Evolutionary conservation across 331 rosid species (phyloP).

Genomic region (Saraca asoca): DNA sequence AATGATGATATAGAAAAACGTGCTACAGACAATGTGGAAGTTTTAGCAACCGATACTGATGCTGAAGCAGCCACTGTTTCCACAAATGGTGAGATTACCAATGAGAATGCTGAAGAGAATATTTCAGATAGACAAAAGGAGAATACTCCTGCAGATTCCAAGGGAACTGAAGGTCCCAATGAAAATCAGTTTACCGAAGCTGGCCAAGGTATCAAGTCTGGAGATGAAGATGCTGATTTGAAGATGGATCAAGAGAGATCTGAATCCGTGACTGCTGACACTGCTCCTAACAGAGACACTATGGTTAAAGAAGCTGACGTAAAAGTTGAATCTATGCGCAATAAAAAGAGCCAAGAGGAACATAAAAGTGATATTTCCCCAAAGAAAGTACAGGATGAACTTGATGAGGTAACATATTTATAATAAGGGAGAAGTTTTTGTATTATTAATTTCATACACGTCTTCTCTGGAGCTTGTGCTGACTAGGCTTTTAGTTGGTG

Average conservation of each 20-base stretch:
- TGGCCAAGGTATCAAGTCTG: slow-evolving; percentile 47
- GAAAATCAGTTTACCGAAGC: slow-evolving; percentile 44
- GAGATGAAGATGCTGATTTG: slow-evolving; percentile 42
- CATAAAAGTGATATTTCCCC: slow-evolving; percentile 52
- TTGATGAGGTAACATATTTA: slow-evolving; percentile 79
- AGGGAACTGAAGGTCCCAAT: slow-evolving; percentile 45
- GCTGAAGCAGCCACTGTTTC: slow-evolving; percentile 45
- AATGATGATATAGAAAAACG: slow-evolving; percentile 49
- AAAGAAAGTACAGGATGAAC: slow-evolving; percentile 71
- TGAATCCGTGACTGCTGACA: slow-evolving; percentile 46
- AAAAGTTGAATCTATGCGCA: slow-evolving; percentile 42
- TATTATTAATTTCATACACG: background rate
- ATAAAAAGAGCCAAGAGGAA: slow-evolving; percentile 55
- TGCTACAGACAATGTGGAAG: slow-evolving; percentile 44
- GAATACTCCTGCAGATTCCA: slow-evolving; percentile 39
- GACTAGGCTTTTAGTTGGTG: slow-evolving; percentile 62
- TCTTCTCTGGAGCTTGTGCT: slow-evolving; percentile 43
- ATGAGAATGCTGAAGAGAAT: slow-evolving; percentile 43
- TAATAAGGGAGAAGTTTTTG: slow-evolving; percentile 24
- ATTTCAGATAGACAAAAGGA: slow-evolving; percentile 50
- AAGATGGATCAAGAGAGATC: slow-evolving; percentile 49
- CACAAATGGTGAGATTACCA: slow-evolving; percentile 49
- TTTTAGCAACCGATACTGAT: slow-evolving; percentile 37
- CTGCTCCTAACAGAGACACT: slow-evolving; percentile 43
- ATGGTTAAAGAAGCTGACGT: slow-evolving; percentile 43